Percentiles rank a stretch among this genome's conserved stretches.
Conservation (phyloP, 208 protist genomes). For the Crithidia fasciculata region DNA sequence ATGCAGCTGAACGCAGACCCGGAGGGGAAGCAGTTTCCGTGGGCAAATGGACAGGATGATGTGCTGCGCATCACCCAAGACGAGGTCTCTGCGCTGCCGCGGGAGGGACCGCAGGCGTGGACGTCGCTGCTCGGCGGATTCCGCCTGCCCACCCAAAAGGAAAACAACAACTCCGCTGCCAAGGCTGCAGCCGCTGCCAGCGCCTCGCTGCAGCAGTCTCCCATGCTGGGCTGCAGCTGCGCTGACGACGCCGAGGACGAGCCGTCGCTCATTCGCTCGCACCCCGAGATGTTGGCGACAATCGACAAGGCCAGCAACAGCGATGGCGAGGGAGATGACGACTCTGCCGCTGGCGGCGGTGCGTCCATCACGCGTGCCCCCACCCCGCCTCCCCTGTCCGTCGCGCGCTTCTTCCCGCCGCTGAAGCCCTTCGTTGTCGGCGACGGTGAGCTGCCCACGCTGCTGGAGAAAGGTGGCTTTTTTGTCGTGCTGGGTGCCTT, state of each 20-base stretch:
- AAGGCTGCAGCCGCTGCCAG: not conserved
- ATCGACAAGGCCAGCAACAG: not conserved
- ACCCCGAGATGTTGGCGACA: constrained; percentile 16
- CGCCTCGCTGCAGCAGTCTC: constrained; percentile 18
- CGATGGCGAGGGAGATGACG: not conserved
- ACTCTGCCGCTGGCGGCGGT: not conserved
- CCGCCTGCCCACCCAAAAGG: constrained; percentile 1
- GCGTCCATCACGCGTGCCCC: constrained; percentile 6
- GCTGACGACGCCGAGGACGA: constrained; percentile 12
- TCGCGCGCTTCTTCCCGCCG: constrained; percentile 23
- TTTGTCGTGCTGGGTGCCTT: constrained; percentile 70
- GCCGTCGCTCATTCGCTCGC: constrained; percentile 11
- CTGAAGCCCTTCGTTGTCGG: constrained; percentile 25
- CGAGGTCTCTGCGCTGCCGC: constrained; percentile 1
- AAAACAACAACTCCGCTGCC: not conserved
- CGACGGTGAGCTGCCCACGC: constrained; percentile 31
- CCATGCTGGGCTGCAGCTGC: constrained; percentile 15
- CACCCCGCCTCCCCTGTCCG: constrained; percentile 4
- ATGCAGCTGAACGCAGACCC: constrained; percentile 36
- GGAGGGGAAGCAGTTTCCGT: constrained; percentile 43
- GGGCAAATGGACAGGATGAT: constrained; percentile 19
- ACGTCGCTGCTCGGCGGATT: constrained; percentile 4
- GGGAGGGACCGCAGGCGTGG: constrained; percentile 3
- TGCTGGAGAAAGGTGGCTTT: constrained; percentile 52
- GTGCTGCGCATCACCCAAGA: constrained; percentile 16